Conservation (phyloP, 148 eudicot genomes). For the Vaccinium vitisidaea region DNA sequence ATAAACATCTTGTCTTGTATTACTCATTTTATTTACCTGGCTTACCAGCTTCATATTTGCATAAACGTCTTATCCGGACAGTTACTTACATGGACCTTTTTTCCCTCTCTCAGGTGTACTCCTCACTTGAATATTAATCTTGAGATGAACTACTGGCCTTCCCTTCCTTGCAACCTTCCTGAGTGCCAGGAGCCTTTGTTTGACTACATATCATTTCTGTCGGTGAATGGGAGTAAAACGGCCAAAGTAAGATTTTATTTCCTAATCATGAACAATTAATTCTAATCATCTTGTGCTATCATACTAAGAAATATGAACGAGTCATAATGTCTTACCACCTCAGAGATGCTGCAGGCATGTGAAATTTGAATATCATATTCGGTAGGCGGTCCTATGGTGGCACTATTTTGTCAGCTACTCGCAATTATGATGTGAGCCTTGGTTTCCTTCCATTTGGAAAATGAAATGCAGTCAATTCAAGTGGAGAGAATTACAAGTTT, state of each 20-base stretch:
- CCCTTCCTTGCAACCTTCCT: slow-evolving; percentile 73
- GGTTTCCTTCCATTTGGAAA: background rate
- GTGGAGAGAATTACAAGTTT: background rate
- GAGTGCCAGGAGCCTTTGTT: slow-evolving; percentile 83
- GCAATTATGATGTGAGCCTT: background rate
- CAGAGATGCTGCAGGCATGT: background rate
- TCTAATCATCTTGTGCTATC: background rate
- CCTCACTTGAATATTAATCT: slow-evolving; percentile 94
- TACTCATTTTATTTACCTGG: background rate
- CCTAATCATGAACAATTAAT: background rate
- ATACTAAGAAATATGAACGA: background rate
- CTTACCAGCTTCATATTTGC: background rate
- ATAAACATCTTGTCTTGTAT: background rate
- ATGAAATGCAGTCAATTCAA: background rate
- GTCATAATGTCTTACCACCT: background rate
- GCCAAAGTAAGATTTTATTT: slow-evolving; percentile 41
- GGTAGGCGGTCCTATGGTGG: background rate
- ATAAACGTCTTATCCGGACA: background rate
- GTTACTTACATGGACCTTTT: background rate
- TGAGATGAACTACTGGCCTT: slow-evolving; percentile 95
- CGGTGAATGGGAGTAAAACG: slow-evolving; percentile 66
- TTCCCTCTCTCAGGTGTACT: slow-evolving; percentile 38
- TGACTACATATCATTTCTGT: slow-evolving; percentile 56
- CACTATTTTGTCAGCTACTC: background rate
- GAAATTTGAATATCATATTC: background rate